Base-by-base conservation (phyloP, 1,139 yeast species). In the Citeromyces hawaiiensis region DNA sequence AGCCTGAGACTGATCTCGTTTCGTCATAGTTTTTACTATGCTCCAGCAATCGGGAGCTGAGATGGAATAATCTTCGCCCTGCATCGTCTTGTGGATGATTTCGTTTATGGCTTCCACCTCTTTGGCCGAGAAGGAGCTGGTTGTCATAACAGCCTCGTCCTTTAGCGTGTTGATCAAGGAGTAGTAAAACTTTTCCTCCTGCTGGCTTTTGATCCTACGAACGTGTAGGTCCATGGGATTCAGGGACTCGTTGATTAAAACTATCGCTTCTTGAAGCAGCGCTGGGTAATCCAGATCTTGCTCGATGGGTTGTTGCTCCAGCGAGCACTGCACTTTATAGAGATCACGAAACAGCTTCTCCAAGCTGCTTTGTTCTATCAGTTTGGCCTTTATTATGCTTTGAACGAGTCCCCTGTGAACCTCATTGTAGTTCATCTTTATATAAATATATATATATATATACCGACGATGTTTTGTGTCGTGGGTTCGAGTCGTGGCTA, bases 81-180 rank as follows among this genome's bases (percentile, higher is more conserved):
- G 41, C 36, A 75, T 56, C 2, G 71, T 60, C 18, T 57, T 57
- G 38, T 74, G 80, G 10, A 76, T 61, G 14, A 74, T 49, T 27
- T 54, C 54, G 46, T 73, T 73, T 34, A 77, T 60, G 5, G 68
- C 54, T 35, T 65, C 72, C 31, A 74, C 62, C 44, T 75, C 80
- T 14, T 60, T 57, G 8, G 68, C 61, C 1, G 73, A 50, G 46
- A 65, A 70, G 2, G 49, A 46, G 1, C 77, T 64, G 42, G 67
- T 59, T 15, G 57, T 49, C 44, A 65, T 68, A 37, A 70, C 60
- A 1, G 65, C 54, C 2, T 60, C 65, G 40, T 70, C 71, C 2
- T 61, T 51, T 14, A 53, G 45, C 3, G 63, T 59, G 48, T 75
- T 76, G 29, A 69, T 55, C 41, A 70, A 72, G 8, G 63, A 55